Conservation (phyloP, 805 yeast genomes). For the Candida methanosorbosa region DNA sequence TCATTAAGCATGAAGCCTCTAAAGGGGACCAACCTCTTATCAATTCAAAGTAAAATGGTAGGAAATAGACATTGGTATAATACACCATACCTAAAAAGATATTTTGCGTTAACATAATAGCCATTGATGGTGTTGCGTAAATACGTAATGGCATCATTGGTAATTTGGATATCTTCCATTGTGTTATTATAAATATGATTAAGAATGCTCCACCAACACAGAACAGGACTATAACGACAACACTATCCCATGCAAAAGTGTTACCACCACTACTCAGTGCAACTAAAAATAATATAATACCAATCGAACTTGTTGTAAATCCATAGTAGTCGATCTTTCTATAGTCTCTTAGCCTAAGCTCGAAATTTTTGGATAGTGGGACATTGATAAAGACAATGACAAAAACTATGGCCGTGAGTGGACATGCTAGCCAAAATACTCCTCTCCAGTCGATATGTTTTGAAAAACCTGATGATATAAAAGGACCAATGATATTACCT, state of each 20-base stretch:
- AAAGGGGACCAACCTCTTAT: slow-evolving; percentile 32
- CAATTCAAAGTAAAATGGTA: slow-evolving; percentile 41
- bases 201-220: slow-evolving; percentile 33
- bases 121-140: slow-evolving; percentile 27
- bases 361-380: slow-evolving; percentile 24
- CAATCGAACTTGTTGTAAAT: slow-evolving; percentile 36
- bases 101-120: slow-evolving; percentile 27
- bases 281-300: slow-evolving; percentile 40
- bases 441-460: slow-evolving; percentile 38
- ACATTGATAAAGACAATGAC: slow-evolving; percentile 24
- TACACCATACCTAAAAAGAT: slow-evolving; percentile 42
- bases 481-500: slow-evolving; percentile 49
- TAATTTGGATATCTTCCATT: slow-evolving; percentile 36
- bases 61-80: slow-evolving; percentile 35
- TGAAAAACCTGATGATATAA: slow-evolving; percentile 43
- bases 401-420: slow-evolving; percentile 27
- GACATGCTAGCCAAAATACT: slow-evolving; percentile 40
- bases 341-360: slow-evolving; percentile 27
- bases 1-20: slow-evolving; percentile 29
- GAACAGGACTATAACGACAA: slow-evolving; percentile 31
- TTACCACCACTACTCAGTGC: slow-evolving; percentile 58
- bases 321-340: slow-evolving; percentile 47
- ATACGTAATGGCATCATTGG: slow-evolving; percentile 48
- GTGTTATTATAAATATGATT: slow-evolving; percentile 37
- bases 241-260: slow-evolving; percentile 45